Base-by-base conservation (phyloP, 371 early-diverging fungal species). In the Mycotypha africana region DNA sequence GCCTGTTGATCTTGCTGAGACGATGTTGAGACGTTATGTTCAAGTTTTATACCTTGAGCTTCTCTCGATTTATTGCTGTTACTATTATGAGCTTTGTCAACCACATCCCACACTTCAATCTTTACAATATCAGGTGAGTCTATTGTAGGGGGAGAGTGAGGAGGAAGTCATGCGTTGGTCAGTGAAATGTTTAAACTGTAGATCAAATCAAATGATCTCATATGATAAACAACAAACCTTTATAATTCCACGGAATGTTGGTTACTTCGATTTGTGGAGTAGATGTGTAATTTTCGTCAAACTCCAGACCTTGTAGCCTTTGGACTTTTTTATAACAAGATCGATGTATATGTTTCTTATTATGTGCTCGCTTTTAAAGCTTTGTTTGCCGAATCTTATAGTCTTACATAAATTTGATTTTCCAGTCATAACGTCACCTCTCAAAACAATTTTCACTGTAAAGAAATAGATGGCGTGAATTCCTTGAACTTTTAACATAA, bases 81-180 rank as follows among this genome's bases (percentile, higher is more conserved):
- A n/a, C n/a, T n/a, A 28, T 70, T 74, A 31, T 67, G 60, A 8
- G 67, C 81, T 19, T 76, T 78, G 52, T 84, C 84, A 2, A 84
- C 81, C 0, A 84, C 81, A 61, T 84, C 84, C 84, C 84, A 84
- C 15, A 84, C 60, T 45, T 84, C 84, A 35, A 84, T 74, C 51
- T 84, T 84, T 41, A 84, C 79, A 21, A 84, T 68, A 56, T 81
- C 81, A 48, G 64, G 73, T 17, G 76, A 67, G 14, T 73, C 79
- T 76, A 32, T n/a, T n/a, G n/a, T n/a, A n/a, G 38, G 12, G 8
- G 20, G 5, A 22, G 16, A 35, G 20, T 28, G 5, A 28, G 28
- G 11, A 8, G 28, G 11, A 28, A 8, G 5, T 28, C 15, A 14
- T 16, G 14, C 33, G 14, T 12, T 35, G 5, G 11, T 23, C 2